Conservation (phyloP, 306 rosid genomes). For the Vigna angularis region DNA sequence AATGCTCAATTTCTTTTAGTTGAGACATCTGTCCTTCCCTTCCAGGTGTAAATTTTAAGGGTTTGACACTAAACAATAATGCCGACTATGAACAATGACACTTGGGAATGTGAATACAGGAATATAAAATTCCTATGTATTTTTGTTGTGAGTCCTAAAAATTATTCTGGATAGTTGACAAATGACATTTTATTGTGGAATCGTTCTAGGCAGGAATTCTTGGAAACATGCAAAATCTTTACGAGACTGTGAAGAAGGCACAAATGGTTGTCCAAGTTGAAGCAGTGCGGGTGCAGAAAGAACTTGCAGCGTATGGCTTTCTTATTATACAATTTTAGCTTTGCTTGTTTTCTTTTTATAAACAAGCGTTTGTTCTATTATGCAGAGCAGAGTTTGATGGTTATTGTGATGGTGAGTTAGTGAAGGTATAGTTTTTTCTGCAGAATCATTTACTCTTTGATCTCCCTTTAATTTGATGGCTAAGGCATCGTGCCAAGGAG, state of each 20-base stretch:
- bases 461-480: neutral
- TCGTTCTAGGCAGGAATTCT: slow-evolving; percentile 76
- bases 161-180: slow-evolving; percentile 1
- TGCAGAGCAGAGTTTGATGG: slow-evolving; percentile 96
- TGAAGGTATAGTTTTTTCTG: slow-evolving; percentile 61
- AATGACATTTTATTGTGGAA: slow-evolving; percentile 25
- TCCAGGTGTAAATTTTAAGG: too few species aligned
- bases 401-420: slow-evolving; percentile 89
- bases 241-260: slow-evolving; percentile 87
- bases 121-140: too few species aligned
- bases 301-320: slow-evolving; percentile 74
- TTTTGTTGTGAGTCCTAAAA: neutral
- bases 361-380: slow-evolving; percentile 35
- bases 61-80: too few species aligned
- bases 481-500: too few species aligned
- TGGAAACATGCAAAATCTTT: slow-evolving; percentile 85
- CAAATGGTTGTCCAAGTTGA: slow-evolving; percentile 95
- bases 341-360: neutral
- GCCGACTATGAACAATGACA: too few species aligned
- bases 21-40: too few species aligned
- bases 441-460: neutral
- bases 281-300: slow-evolving; percentile 88
- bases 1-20: too few species aligned
- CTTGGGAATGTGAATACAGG: neutral
- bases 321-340: slow-evolving; percentile 32